Evolutionary conservation across 169 alveolate species (phyloP).

Genomic region (Amoebophrya sp.): DNA sequence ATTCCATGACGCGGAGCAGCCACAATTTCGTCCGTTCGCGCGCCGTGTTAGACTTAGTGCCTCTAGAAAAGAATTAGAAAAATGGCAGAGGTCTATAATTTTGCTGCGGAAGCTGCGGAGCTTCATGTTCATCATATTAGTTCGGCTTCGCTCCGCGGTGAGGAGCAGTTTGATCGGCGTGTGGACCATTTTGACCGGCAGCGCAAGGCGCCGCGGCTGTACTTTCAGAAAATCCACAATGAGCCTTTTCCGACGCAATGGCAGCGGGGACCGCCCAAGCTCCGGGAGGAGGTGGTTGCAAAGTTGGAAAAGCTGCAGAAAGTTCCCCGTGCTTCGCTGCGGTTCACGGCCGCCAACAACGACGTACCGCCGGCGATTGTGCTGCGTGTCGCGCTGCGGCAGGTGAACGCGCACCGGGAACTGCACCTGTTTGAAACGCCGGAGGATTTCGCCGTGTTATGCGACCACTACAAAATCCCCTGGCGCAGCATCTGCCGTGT

Average conservation of each 20-base stretch:
- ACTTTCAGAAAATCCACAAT: neutral
- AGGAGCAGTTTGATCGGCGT: neutral
- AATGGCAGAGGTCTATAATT: no score
- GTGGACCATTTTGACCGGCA: neutral
- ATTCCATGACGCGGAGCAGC: no score
- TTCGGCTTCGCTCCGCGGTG: no score
- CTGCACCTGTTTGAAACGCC: neutral
- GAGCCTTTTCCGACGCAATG: neutral
- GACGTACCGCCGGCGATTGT: neutral
- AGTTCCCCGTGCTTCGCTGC: neutral
- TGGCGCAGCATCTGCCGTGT: neutral
- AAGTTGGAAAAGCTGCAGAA: neutral
- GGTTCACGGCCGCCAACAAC: neutral
- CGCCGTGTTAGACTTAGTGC: no score
- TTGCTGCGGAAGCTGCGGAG: no score
- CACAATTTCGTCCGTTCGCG: no score
- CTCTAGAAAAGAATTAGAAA: no score
- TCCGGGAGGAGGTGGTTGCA: neutral
- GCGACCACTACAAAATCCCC: neutral
- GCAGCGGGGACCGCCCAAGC: neutral
- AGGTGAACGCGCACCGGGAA: neutral
- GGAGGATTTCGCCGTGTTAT: neutral
- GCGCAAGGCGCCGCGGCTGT: neutral
- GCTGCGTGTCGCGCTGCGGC: neutral
- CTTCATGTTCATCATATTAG: no score